Base-by-base conservation (phyloP, 176 grass and related monocot genomes). In the Puya raimondii region DNA sequence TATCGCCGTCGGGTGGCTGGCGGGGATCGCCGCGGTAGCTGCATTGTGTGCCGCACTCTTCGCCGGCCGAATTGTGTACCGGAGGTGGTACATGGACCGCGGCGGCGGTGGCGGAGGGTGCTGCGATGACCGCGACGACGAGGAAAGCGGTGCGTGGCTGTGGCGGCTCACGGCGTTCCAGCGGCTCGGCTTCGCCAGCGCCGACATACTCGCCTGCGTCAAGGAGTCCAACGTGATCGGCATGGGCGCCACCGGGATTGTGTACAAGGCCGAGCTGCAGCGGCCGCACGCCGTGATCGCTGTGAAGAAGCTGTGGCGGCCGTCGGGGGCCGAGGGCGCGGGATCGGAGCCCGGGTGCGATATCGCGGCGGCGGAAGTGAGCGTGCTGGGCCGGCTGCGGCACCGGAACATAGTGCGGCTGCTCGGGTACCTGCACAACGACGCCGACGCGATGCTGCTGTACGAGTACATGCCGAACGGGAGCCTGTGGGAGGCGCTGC, bases 401-500 rank as follows among this genome's bases (percentile, higher is more conserved):
- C 92, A 96, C 86, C 83, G 92, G n/a, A 96, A 96, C 86, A 90
- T 92, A 71, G 92, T 96, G 13, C 79, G 83, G 29, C 76, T 97
- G 9, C 83, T 97, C 10, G 93, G 86, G 7, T 97, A 97, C 85
- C 61, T 97, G 49, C 76, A 88, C 82, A 97, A 88, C 70, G 82
- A 85, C 20, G 3, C 52, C 20, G 89, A 97, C 56, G 82, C 84
- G 21, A 97, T 97, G 94, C 90, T 97, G 78, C 50, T 99, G 23
- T 99, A 99, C 74, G 94, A 99, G 84, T 99, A 92, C 74, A 99
- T 99, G 94, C 89, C 94, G 23, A 90, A 93, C 68, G 94, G 94
- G 17, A 93, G 82, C 75, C 74, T 99, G 47, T 99, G 94, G 94
- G 94, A 90, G 66, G 94, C 94, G 57, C 83, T 99, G 74, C 89